Evolutionary conservation across 805 yeast species (phyloP), one percentile per base, ranked within the genome.

Genomic region (Spathaspora girioi): DNA sequence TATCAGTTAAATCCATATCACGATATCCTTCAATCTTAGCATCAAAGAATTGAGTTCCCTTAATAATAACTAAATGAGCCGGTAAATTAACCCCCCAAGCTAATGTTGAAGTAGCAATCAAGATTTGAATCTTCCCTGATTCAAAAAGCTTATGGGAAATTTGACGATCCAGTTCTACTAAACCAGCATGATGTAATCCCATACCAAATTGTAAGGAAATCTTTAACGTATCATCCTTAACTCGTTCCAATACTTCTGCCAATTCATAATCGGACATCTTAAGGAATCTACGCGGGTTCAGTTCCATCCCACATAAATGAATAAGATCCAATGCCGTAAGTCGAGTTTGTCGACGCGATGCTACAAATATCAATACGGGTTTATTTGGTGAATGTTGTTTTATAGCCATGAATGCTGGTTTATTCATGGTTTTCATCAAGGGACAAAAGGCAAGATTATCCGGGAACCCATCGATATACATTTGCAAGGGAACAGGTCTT

Each of bases 81-180:
- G 93, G 93, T 56, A 87, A 73, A 59, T 87, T 87, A 45, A 87
- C 93, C 67, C 93, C 93, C 93, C 93, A 87, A 0, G 94, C 93
- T 56, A 87, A 75, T 1, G 93, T 87, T n/a, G 90, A 84, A 0
- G 94, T 87, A 1, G 93, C 92, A 38, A 87, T 75, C 54, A 87
- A 74, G 43, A 87, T 79, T 67, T 87, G 94, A 46, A 87, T 79
- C 63, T 84, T 86, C 43, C 80, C 83, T n/a, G 75, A 68, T 51
- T 86, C 89, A 66, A 87, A 87, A 38, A 87, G 67, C 58, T 82
- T 82, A 60, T 87, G 93, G 4, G 88, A 79, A 14, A 87, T 76
- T 56, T 80, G 80, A 52, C 94, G 76, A 63, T 87, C 94, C 17
- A 81, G 72, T 55, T 87, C 90, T 10, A 84, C 88, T 48, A 87